These are phyloP conservation scores for Chlorella sorokiniana DNA, from an alignment of 139 green algal species.

Conservation along the genomic window DNA sequence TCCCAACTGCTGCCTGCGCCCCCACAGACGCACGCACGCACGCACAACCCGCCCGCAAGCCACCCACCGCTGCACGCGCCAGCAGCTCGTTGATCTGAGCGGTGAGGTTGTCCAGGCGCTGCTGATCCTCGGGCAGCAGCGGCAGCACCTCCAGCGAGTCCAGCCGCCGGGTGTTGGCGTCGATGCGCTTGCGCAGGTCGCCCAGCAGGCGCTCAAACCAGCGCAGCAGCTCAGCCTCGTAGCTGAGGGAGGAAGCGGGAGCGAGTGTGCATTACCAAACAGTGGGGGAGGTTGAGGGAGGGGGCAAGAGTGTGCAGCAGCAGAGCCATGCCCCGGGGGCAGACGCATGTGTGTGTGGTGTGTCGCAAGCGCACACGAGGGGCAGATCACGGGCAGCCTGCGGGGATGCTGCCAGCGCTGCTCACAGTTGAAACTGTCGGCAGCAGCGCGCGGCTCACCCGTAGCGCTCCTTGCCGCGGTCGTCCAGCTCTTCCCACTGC, in stretches of 20 bases:
- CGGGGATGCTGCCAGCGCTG: neutral
- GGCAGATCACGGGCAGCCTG: neutral
- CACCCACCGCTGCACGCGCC: slow-evolving; percentile 26
- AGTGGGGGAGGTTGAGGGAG: no score
- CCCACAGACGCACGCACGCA: neutral
- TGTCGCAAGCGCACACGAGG: neutral
- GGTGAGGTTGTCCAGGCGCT: slow-evolving; percentile 41
- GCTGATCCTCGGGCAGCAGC: slow-evolving; percentile 38
- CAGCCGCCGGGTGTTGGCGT: slow-evolving; percentile 48
- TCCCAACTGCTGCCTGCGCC: neutral
- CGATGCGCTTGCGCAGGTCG: slow-evolving; percentile 53
- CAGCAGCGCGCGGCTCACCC: neutral
- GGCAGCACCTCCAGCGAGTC: neutral
- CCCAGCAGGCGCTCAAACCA: slow-evolving; percentile 51
- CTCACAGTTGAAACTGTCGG: neutral
- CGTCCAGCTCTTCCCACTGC: slow-evolving; percentile 51
- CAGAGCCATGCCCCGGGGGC: no score
- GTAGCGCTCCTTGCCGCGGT: slow-evolving; percentile 42
- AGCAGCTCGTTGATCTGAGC: slow-evolving; percentile 51
- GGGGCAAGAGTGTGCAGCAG: no score
- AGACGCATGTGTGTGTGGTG: no score
- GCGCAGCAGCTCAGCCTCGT: slow-evolving; percentile 51
- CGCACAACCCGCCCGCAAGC: neutral
- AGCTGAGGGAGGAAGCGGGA: neutral
- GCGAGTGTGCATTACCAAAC: neutral